Percentiles rank a stretch among this genome's conserved stretches.
Conservation (phyloP, 768 basidiomycete species). For the Phylloporus rhodoxanthus region DNA sequence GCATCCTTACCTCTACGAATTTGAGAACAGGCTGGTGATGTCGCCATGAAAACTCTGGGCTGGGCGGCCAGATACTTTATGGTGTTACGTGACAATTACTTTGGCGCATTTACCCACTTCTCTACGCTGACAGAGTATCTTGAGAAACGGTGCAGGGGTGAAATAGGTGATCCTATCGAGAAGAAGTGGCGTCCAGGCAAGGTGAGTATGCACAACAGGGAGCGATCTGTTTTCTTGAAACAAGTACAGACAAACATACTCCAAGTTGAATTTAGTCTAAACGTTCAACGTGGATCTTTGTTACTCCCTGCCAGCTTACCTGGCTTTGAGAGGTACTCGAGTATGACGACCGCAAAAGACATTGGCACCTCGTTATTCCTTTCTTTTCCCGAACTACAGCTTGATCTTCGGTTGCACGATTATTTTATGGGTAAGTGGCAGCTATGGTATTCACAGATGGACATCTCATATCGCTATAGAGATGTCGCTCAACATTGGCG, state of each 20-base stretch:
- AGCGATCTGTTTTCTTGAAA: conserved; percentile 4
- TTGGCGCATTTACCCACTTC: conserved; percentile 91
- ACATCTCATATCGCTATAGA: conserved; percentile 40
- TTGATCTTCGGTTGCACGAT: conserved; percentile 77
- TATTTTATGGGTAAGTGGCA: conserved; percentile 72
- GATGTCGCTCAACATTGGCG: conserved; percentile 68
- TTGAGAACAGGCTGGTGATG: conserved; percentile 39
- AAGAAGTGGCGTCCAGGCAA: conserved; percentile 76
- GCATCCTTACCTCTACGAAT: not conserved
- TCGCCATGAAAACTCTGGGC: conserved; percentile 67
- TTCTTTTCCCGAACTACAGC: conserved; percentile 59
- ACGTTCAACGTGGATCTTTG: conserved; percentile 47
- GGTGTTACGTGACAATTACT: conserved; percentile 87
- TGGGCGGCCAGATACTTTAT: conserved; percentile 90
- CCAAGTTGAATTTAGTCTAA: conserved; percentile 62
- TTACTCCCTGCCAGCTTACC: conserved; percentile 64
- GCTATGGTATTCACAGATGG: not conserved
- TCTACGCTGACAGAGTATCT: conserved; percentile 83
- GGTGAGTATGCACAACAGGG: conserved; percentile 36
- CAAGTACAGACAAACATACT: conserved; percentile 69
- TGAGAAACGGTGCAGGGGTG: conserved; percentile 51
- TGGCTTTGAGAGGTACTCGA: conserved; percentile 43
- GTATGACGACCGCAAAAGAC: conserved; percentile 27
- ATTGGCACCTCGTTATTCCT: conserved; percentile 54
- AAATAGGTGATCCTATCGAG: conserved; percentile 75